Evolutionary conservation across 805 yeast species (phyloP).

Genomic region (Isabelozyma heimii): DNA sequence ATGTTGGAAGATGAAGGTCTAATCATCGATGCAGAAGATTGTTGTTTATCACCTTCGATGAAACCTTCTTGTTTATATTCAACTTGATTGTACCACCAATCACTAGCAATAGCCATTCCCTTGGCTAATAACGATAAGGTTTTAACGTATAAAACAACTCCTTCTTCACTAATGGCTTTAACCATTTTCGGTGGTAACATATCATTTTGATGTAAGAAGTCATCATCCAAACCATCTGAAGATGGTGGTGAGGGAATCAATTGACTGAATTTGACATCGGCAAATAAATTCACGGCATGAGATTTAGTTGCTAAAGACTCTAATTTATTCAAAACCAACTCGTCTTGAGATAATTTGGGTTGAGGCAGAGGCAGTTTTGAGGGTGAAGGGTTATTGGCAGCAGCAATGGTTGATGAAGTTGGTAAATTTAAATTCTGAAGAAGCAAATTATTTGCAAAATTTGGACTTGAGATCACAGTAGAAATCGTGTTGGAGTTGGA

Average conservation of each 20-base stretch:
- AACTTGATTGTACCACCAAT: conserved; percentile 75
- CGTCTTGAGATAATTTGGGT: conserved; percentile 23
- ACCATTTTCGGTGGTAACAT: conserved; percentile 56
- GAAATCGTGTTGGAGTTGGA: conserved; percentile 13
- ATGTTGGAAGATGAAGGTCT: conserved; percentile 7
- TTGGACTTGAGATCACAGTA: conserved; percentile 23
- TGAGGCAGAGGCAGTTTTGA: background rate
- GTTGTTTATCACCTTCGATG: conserved; percentile 1
- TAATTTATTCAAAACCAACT: conserved; percentile 43
- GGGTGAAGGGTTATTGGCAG: conserved; percentile 3
- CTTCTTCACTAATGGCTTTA: conserved; percentile 73
- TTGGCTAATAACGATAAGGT: conserved; percentile 76
- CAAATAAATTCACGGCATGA: conserved; percentile 82
- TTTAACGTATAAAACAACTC: conserved; percentile 81
- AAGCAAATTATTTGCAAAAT: conserved; percentile 33
- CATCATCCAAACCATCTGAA: conserved; percentile 36
- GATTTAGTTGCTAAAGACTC: conserved; percentile 86
- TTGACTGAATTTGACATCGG: conserved; percentile 87
- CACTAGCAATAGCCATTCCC: conserved; percentile 83
- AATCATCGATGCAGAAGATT: background rate
- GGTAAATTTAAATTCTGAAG: conserved; percentile 35
- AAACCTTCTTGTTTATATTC: conserved; percentile 14
- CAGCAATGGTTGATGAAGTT: conserved; percentile 17
- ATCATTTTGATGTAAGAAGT: conserved; percentile 35
- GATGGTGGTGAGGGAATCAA: conserved; percentile 73